Percentiles rank a stretch among this genome's conserved stretches.
These are phyloP conservation scores for Aspergillus biplanus DNA, from an alignment of 495 filamentous ascomycete species.

Conservation along the genomic window DNA sequence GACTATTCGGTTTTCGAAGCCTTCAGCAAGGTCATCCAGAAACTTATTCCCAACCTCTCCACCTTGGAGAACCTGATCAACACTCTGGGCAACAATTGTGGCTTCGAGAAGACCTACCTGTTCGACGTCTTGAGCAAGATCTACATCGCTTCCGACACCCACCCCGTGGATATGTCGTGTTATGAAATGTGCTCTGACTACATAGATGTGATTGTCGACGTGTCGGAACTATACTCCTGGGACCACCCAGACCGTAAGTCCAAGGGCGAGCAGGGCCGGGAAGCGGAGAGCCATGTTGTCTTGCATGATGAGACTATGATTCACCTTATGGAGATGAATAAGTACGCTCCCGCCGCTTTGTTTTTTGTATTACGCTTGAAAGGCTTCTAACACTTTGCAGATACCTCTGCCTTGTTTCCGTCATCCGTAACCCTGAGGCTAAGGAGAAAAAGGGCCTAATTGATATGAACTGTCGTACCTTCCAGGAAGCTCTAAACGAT, in stretches of 20 bases:
- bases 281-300: conserved; percentile 79
- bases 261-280: conserved; percentile 66
- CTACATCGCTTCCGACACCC: conserved; percentile 94
- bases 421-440: conserved; percentile 67
- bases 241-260: conserved; percentile 61
- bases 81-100: conserved; percentile 82
- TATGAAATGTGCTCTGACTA: conserved; percentile 99
- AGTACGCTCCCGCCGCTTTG: conserved; percentile 52
- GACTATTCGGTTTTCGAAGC: conserved; percentile 98
- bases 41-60: conserved; percentile 89
- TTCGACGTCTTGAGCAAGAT: conserved; percentile 98
- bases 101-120: conserved; percentile 95
- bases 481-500: conserved; percentile 61
- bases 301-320: conserved; percentile 81
- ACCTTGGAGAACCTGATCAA: conserved; percentile 91
- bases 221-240: conserved; percentile 91
- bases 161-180: conserved; percentile 86
- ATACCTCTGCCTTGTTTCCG: conserved; percentile 72
- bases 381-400: conserved; percentile 32
- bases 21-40: conserved; percentile 96
- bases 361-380: neutral
- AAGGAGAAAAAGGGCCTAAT: conserved; percentile 61
- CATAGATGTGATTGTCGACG: conserved; percentile 95
- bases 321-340: conserved; percentile 88
- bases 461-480: conserved; percentile 64